phyloP scores from a whole-genome alignment of 2,329 filamentous ascomycete genomes.

The Curvularia verruculosa region DNA sequence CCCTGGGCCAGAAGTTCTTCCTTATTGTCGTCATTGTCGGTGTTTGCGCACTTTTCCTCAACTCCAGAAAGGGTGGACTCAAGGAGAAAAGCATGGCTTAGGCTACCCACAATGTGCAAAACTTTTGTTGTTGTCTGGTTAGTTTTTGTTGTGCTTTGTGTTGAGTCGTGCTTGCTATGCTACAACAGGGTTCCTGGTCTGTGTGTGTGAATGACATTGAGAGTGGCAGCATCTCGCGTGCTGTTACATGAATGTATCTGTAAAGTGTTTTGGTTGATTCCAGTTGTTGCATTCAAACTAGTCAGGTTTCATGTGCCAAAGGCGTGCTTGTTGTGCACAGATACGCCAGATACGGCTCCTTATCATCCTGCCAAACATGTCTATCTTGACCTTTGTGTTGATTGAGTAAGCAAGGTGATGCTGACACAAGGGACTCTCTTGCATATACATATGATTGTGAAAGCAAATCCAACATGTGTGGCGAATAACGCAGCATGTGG shows the following conservation, averaged over 20 bases:
- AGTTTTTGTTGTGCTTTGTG: neutral
- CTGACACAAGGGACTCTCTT: neutral
- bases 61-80: conserved; percentile 37
- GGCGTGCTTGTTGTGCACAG: neutral
- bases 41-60: conserved; percentile 51
- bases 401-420: neutral
- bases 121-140: conserved; percentile 7
- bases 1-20: conserved; percentile 53
- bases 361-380: neutral
- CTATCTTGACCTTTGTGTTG: neutral
- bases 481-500: neutral
- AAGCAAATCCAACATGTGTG: neutral
- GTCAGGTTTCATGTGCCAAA: neutral
- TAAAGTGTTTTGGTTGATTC: neutral
- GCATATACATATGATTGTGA: too few relatives aligned
- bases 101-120: conserved; percentile 20
- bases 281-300: neutral
- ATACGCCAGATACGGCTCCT: neutral
- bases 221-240: neutral
- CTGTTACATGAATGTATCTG: neutral
- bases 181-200: neutral
- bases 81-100: conserved; percentile 53
- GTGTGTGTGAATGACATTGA: neutral
- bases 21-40: conserved; percentile 53
- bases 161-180: neutral